Evolutionary conservation across 2,329 filamentous ascomycete genomes (phyloP).

Genomic region (Pseudogymnoascus destructans): DNA sequence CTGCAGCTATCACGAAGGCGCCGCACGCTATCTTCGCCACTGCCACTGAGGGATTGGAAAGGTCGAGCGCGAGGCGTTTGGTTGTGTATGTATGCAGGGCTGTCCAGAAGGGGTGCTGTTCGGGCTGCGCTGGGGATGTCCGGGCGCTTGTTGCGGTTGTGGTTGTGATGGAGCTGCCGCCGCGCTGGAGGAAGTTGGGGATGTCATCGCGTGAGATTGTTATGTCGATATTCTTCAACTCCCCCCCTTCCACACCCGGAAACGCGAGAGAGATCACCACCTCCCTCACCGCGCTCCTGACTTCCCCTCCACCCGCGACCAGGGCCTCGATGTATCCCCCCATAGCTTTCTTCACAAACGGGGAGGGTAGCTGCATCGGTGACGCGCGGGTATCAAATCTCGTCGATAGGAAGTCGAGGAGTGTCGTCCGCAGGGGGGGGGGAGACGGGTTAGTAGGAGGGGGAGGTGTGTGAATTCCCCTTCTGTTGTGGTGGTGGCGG

Average conservation of each 20-base stretch:
- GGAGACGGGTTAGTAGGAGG: slow-evolving; percentile 34
- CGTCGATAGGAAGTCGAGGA: slow-evolving; percentile 31
- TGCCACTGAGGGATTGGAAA: slow-evolving; percentile 28
- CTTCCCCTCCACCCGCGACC: slow-evolving; percentile 16
- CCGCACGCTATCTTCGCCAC: slow-evolving; percentile 31
- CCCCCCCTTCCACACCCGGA: neutral
- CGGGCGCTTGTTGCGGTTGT: slow-evolving; percentile 8
- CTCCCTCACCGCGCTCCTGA: slow-evolving; percentile 14
- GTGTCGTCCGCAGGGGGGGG: slow-evolving; percentile 30
- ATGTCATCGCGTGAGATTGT: slow-evolving; percentile 31
- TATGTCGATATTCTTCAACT: slow-evolving; percentile 31
- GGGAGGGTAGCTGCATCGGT: slow-evolving; percentile 26
- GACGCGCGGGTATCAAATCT: slow-evolving; percentile 33
- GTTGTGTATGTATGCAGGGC: slow-evolving; percentile 29
- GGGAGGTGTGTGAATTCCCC: slow-evolving; percentile 31
- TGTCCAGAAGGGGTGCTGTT: slow-evolving; percentile 27
- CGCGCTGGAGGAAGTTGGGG: slow-evolving; percentile 20
- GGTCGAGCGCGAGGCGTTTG: slow-evolving; percentile 30
- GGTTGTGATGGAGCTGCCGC: slow-evolving; percentile 14
- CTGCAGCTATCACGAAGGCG: slow-evolving; percentile 29
- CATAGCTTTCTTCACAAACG: slow-evolving; percentile 26
- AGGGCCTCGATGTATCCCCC: slow-evolving; percentile 23
- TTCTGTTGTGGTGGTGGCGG: neutral
- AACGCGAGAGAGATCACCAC: slow-evolving; percentile 11
- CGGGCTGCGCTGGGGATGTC: too few relatives aligned